Conservation (phyloP, 306 rosid species). For the Lupinus albus region DNA sequence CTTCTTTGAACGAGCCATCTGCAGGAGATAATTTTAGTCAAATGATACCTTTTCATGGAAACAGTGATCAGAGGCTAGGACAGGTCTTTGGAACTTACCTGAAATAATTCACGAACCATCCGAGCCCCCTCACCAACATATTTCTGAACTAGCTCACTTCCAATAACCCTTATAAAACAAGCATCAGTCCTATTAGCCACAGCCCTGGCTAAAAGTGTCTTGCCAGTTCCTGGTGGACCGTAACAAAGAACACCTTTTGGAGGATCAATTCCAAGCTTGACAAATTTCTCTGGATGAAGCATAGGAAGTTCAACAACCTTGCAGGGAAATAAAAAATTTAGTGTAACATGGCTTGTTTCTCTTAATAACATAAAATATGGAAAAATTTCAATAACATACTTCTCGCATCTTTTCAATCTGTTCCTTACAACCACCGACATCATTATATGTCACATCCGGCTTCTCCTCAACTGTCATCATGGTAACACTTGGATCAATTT, state of each 20-base stretch:
- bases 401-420: constrained; percentile 98
- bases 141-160: constrained; percentile 98
- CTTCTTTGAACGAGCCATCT: constrained; percentile 99
- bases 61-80: constrained; percentile 13
- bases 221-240: constrained; percentile 99
- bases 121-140: constrained; percentile 99
- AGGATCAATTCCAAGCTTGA: constrained; percentile 99
- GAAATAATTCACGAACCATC: constrained; percentile 96
- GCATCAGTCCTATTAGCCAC: constrained; percentile 99
- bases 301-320: constrained; percentile 99
- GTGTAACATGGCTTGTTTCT: constrained; percentile 6
- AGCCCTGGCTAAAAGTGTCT: constrained; percentile 98
- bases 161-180: constrained; percentile 96
- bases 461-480: constrained; percentile 99
- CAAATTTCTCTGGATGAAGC: constrained; percentile 99
- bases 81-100: constrained; percentile 49
- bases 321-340: constrained; percentile 35
- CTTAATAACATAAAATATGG: background rate
- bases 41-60: background rate
- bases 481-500: constrained; percentile 97
- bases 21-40: constrained; percentile 31
- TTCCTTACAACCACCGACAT: constrained; percentile 98
- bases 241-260: constrained; percentile 99
- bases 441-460: constrained; percentile 98
- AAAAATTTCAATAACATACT: constrained; percentile 46